phyloP scores from a whole-genome alignment of 169 alveolate species.

The Plasmodium fragile region DNA sequence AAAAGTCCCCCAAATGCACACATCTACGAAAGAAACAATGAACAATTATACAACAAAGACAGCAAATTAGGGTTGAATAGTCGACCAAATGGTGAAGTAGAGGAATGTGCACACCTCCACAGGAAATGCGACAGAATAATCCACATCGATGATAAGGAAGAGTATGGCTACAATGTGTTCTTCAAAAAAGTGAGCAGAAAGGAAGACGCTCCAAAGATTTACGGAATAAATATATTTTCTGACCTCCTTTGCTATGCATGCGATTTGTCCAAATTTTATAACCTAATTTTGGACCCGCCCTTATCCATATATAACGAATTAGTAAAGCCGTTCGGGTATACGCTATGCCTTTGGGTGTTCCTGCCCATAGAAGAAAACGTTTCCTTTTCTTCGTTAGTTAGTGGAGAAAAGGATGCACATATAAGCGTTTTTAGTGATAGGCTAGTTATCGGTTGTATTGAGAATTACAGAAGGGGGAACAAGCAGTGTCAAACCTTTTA shows the following conservation, averaged over 20 bases:
- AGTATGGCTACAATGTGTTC: conserved; percentile 56
- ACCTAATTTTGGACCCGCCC: conserved; percentile 33
- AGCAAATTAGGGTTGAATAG: background rate
- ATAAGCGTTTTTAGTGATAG: conserved; percentile 44
- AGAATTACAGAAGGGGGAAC: conserved; percentile 26
- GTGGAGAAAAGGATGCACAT: conserved; percentile 62
- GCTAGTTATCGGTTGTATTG: conserved; percentile 47
- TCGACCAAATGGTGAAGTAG: background rate
- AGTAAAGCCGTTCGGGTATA: conserved; percentile 28
- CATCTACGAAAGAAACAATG: background rate
- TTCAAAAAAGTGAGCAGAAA: conserved; percentile 26
- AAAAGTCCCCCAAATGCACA: background rate
- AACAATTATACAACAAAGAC: background rate
- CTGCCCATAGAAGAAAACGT: conserved; percentile 50
- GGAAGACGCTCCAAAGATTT: conserved; percentile 38
- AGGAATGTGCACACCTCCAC: background rate
- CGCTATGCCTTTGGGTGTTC: conserved; percentile 45
- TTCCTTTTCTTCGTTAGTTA: conserved; percentile 45
- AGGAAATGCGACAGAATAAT: background rate
- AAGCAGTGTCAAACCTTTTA: background rate
- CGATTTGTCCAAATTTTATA: conserved; percentile 57
- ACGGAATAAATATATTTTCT: conserved; percentile 45
- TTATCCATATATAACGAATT: conserved; percentile 59
- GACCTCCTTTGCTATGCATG: conserved; percentile 30
- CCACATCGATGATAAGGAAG: conserved; percentile 7